Evolutionary conservation across 179 eudicot species (phyloP).

Genomic region (Drosera spatulata): DNA sequence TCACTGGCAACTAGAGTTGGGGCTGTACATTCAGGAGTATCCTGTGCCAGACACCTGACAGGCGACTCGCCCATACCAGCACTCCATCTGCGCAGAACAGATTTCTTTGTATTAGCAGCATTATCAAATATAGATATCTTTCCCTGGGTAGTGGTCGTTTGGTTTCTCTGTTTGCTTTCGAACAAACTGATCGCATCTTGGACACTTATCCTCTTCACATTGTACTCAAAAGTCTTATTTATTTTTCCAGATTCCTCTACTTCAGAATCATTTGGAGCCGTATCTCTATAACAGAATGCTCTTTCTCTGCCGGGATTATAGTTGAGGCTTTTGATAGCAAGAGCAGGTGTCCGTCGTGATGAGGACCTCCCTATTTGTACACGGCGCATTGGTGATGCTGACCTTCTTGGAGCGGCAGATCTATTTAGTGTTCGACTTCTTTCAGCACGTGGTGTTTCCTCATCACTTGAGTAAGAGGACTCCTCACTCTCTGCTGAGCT

Average conservation of each 20-base stretch:
- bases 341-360: conserved; percentile 67
- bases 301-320: conserved; percentile 64
- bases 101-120: conserved; percentile 42
- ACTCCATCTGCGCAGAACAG: conserved; percentile 95
- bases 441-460: conserved; percentile 59
- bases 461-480: conserved; percentile 61
- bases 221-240: conserved; percentile 42
- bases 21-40: conserved; percentile 22
- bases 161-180: conserved; percentile 78
- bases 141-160: conserved; percentile 40
- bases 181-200: conserved; percentile 93
- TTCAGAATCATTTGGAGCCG: conserved; percentile 33
- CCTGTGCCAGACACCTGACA: conserved; percentile 19
- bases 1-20: conserved; percentile 17
- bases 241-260: conserved; percentile 46
- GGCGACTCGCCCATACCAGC: conserved; percentile 49
- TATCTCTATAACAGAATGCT: conserved; percentile 32
- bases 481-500: conserved; percentile 58
- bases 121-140: conserved; percentile 32
- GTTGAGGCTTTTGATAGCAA: conserved; percentile 68
- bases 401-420: conserved; percentile 92
- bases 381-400: conserved; percentile 98
- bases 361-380: conserved; percentile 89
- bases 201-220: conserved; percentile 73
- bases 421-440: conserved; percentile 73